Evolutionary conservation across 1,284 basidiomycete species (phyloP), one percentile per base, ranked within the genome.

Genomic region (Apiotrichum montevideense): DNA sequence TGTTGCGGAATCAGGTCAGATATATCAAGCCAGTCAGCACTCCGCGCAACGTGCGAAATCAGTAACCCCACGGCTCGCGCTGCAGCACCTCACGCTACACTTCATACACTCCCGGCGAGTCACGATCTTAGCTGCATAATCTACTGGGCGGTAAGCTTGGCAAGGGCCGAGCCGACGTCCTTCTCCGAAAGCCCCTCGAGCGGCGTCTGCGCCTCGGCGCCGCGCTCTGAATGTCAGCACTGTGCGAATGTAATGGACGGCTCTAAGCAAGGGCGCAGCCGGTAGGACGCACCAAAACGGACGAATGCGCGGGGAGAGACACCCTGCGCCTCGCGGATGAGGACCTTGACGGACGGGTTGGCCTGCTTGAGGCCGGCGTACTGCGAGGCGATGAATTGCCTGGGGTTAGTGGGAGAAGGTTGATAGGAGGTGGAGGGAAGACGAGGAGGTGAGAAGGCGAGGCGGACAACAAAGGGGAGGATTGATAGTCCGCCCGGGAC

Each of bases 261-360:
- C 21, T 21, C 21, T 21, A 21, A 21, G 21, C 21, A 21, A 21
- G 21, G 21, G 21, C 21, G 21, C 21, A 21, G 21, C 21, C 21
- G 21, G 21, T 21, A 9, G 9, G 13, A 83, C 90, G 74, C 78
- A 95, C 92, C 91, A 71, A 92, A 94, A 70, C 92, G 82, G 46
- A 88, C 92, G 80, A 94, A 95, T 45, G 85, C 86, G 69, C 90
- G 81, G 53, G 92, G 89, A 48, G 89, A 88, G 8, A 90, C 90
- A 35, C 88, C 90, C 63, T 79, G 80, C n/a, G 92, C 92, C 79
- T 96, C 90, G 63, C 92, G 82, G 68, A 96, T 90, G 66, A 96
- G 76, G 43, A 96, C 83, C 41, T 92, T 93, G 35, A 96, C 78
- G 75, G 94, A 86, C 45, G 92, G 93, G 74, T 96, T 93, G 73